Evolutionary conservation across 164 flowering plant species (phyloP), one percentile per base, ranked within the genome.

Genomic region (Saururus chinensis): DNA sequence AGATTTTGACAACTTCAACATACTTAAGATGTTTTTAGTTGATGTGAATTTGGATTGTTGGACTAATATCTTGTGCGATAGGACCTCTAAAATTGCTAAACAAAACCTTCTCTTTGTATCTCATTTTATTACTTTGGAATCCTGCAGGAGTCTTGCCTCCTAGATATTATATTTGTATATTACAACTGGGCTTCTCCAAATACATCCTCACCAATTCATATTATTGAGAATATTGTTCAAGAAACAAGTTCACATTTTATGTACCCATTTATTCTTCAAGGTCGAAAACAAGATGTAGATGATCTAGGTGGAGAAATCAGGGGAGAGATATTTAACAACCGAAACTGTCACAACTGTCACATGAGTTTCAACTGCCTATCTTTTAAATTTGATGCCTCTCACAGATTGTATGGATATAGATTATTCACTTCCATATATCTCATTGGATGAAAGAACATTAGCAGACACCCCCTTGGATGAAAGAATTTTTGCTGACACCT

Each of bases 61-160:
- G n/a, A n/a, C n/a, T n/a, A n/a, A n/a, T n/a, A n/a, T n/a, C n/a
- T n/a, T n/a, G n/a, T n/a, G n/a, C n/a, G n/a, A n/a, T n/a, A n/a
- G n/a, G n/a, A n/a, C n/a, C n/a, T n/a, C n/a, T n/a, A n/a, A n/a
- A n/a, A n/a, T n/a, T n/a, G n/a, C n/a, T n/a, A n/a, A n/a, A n/a
- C n/a, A n/a, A n/a, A n/a, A n/a, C n/a, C n/a, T n/a, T n/a, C 21
- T 19, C 19, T n/a, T 12, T 21, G 19, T 54, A 14, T 20, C 20
- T 7, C 20, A 9, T 53, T n/a, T 14, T 11, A 53, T 53, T 7
- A 53, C 19, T 53, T 53, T 54, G 4, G 21, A n/a, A 22, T 6
- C 54, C 22, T 72, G 57, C 81, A 93, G 99, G 97, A 93, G 63
- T 87, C 99, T 0, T 86, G 92, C 77, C 88, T 93, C 48, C 96